These are phyloP conservation scores for Venturia nashicola DNA, from an alignment of 2,329 filamentous ascomycete genomes.

Conservation along the genomic window DNA sequence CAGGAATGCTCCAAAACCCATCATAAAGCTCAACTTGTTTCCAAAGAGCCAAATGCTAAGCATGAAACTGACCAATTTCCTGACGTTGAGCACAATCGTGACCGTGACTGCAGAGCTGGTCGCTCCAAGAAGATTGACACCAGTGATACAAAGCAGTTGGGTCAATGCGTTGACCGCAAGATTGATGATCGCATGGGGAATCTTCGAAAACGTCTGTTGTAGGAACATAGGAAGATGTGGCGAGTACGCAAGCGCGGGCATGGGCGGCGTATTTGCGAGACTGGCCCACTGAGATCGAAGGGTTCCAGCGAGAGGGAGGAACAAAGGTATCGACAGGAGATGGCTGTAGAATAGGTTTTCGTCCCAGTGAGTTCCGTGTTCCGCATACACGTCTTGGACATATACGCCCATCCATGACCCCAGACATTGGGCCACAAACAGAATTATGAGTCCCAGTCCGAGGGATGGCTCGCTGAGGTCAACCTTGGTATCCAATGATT, in stretches of 20 bases:
- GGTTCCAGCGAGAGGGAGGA: slow-evolving; percentile 56
- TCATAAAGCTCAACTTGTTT: slow-evolving; percentile 64
- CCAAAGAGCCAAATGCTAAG: slow-evolving; percentile 92
- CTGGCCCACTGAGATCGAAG: slow-evolving; percentile 52
- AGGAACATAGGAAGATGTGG: slow-evolving; percentile 19
- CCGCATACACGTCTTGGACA: slow-evolving; percentile 77
- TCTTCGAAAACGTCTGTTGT: slow-evolving; percentile 13
- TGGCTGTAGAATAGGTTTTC: slow-evolving; percentile 94
- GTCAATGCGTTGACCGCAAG: slow-evolving; percentile 70
- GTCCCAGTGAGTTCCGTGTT: slow-evolving; percentile 81
- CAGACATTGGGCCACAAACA: slow-evolving; percentile 78
- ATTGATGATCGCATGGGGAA: slow-evolving; percentile 20
- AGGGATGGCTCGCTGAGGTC: slow-evolving; percentile 36
- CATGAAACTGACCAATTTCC: slow-evolving; percentile 83
- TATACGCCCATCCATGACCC: slow-evolving; percentile 93
- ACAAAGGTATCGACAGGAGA: slow-evolving; percentile 62
- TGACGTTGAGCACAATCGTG: slow-evolving; percentile 89
- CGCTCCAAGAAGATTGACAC: slow-evolving; percentile 86
- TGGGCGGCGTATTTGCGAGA: slow-evolving; percentile 50
- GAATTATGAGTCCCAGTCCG: slow-evolving; percentile 61
- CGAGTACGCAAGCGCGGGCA: slow-evolving; percentile 14
- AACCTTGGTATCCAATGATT: slow-evolving; percentile 29
- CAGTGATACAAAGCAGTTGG: slow-evolving; percentile 88
- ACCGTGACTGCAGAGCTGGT: slow-evolving; percentile 86
- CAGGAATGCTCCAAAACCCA: slow-evolving; percentile 66